Conservation (phyloP, 257 asterid genomes). For the Prunella vulgaris region DNA sequence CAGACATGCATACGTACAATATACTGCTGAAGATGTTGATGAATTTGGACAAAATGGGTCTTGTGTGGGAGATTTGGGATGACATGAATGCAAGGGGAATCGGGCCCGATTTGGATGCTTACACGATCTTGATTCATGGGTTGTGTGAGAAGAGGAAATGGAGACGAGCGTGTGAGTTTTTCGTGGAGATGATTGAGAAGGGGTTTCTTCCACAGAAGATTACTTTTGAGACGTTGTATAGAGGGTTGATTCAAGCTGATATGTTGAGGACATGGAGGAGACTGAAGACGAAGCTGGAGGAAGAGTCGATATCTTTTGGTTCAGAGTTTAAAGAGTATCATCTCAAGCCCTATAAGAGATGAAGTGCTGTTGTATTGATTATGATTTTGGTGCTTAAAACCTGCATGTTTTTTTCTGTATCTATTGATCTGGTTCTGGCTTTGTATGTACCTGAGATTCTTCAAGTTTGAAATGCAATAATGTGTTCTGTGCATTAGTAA, state of each 20-base stretch:
- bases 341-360: constrained; percentile 70
- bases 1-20: constrained; percentile 59
- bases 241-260: constrained; percentile 83
- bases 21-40: constrained; percentile 65
- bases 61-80: constrained; percentile 72
- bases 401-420: background rate
- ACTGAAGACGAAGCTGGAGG: constrained; percentile 80
- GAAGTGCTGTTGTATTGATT: constrained; percentile 2
- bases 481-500: background rate
- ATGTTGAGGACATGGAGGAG: constrained; percentile 90
- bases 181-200: constrained; percentile 84
- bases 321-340: constrained; percentile 68
- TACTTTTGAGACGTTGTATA: constrained; percentile 74
- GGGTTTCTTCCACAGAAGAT: constrained; percentile 80
- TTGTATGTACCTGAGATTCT: background rate
- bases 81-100: constrained; percentile 55
- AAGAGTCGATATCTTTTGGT: constrained; percentile 68
- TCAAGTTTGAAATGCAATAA: background rate
- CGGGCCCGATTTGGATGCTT: constrained; percentile 84
- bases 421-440: constrained; percentile 12
- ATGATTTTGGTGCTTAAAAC: background rate
- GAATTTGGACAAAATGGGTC: constrained; percentile 46
- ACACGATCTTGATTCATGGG: constrained; percentile 66
- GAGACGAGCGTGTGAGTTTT: constrained; percentile 66
- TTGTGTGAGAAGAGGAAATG: constrained; percentile 66